A percentile compares a stretch with the other conserved stretches of the same genome.
These are phyloP conservation scores for Leccinellum rugosiceps DNA, from an alignment of 768 basidiomycete genomes.

Conservation along the genomic window DNA sequence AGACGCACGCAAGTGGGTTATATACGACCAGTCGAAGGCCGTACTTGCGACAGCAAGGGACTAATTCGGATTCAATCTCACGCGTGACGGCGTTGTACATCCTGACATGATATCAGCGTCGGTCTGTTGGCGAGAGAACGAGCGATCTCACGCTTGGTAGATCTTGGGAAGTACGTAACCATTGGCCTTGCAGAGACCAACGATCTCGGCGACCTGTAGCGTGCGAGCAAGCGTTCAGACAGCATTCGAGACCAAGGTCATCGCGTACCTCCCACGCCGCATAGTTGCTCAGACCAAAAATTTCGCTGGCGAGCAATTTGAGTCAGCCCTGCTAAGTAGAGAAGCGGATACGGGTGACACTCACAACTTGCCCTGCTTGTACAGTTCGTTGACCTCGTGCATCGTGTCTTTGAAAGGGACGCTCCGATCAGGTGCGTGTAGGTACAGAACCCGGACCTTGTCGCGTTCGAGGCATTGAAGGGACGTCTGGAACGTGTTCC, in stretches of 20 bases:
- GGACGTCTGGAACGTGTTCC: conserved; percentile 45
- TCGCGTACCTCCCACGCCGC: conserved; percentile 48
- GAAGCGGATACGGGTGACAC: conserved; percentile 3
- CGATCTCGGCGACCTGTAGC: conserved; percentile 53
- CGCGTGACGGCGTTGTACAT: conserved; percentile 51
- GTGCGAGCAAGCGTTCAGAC: background rate
- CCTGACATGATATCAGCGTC: conserved; percentile 5
- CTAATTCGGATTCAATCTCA: conserved; percentile 46
- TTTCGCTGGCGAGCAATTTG: conserved; percentile 35
- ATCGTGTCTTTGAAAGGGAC: conserved; percentile 57
- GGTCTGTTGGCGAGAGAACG: background rate
- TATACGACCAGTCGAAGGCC: conserved; percentile 55
- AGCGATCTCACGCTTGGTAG: conserved; percentile 47
- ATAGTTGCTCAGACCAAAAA: conserved; percentile 64
- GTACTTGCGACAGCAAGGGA: conserved; percentile 57
- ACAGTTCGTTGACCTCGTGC: conserved; percentile 50
- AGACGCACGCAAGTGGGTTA: conserved; percentile 48
- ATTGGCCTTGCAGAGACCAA: conserved; percentile 52
- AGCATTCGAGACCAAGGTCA: background rate
- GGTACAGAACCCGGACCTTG: conserved; percentile 51
- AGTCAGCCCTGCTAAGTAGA: background rate
- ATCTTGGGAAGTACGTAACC: conserved; percentile 53
- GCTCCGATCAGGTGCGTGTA: conserved; percentile 58
- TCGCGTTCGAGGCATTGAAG: conserved; percentile 42
- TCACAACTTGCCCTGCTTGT: conserved; percentile 57